phyloP scores from a whole-genome alignment of 805 yeast species.

The Zygosaccharomyces lentus region DNA sequence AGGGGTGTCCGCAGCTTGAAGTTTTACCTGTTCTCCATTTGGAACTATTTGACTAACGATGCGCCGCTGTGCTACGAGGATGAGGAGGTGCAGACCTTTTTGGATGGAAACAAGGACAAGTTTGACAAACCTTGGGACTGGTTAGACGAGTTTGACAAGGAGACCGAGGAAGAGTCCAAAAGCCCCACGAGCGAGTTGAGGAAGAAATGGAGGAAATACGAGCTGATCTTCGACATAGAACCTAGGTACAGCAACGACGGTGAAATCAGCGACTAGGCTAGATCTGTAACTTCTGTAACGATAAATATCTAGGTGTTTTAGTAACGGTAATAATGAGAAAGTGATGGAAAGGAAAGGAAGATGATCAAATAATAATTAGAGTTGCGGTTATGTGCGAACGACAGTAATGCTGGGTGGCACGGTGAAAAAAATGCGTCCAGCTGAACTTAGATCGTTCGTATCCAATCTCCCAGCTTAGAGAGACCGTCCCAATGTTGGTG shows the following conservation, averaged over 20 bases:
- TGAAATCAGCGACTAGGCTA: conserved; percentile 30
- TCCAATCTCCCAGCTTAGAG: conserved; percentile 30
- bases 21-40: conserved; percentile 61
- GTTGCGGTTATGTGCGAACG: conserved; percentile 20
- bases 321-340: not conserved
- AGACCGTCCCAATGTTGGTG: conserved; percentile 27
- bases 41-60: conserved; percentile 48
- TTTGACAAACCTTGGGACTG: conserved; percentile 34
- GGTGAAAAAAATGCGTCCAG: conserved; percentile 12
- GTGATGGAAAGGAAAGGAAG: not conserved
- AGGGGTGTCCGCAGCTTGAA: conserved; percentile 74
- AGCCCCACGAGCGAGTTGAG: conserved; percentile 31
- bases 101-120: conserved; percentile 19
- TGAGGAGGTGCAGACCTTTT: conserved; percentile 20
- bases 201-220: conserved; percentile 36
- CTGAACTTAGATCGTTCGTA: conserved; percentile 28
- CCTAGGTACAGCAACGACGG: conserved; percentile 32
- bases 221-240: conserved; percentile 34
- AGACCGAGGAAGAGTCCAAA: conserved; percentile 31
- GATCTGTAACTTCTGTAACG: not conserved
- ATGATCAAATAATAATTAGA: not conserved
- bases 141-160: conserved; percentile 39
- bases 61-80: conserved; percentile 28
- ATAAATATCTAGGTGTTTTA: not conserved
- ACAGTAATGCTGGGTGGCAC: conserved; percentile 26